Evolutionary conservation across 2,329 filamentous ascomycete genomes (phyloP).

Genomic region (Fusarium sp.): DNA sequence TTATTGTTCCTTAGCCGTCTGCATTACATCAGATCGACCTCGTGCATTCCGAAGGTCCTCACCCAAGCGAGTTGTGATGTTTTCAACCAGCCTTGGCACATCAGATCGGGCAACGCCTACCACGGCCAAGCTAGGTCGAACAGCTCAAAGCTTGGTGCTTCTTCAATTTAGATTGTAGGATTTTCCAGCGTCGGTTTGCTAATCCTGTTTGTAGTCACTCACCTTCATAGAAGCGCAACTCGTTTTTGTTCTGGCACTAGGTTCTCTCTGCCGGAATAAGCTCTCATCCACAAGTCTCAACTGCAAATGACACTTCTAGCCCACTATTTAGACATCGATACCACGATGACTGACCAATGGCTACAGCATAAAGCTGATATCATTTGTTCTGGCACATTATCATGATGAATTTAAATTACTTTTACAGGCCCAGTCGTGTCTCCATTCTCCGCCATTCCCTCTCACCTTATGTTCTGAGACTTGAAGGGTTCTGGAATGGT

Average conservation of each 20-base stretch:
- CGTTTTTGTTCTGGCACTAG: neutral
- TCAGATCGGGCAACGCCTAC: too few species aligned
- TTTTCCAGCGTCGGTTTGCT: neutral
- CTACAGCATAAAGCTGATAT: too few species aligned
- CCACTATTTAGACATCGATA: too few species aligned
- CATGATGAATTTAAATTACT: neutral
- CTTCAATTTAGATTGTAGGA: rapidly evolving
- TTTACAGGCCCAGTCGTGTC: neutral
- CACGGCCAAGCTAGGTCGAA: rapidly evolving
- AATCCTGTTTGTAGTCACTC: rapidly evolving
- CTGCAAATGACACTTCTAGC: too few species aligned
- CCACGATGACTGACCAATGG: too few species aligned
- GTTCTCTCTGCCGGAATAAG: too few species aligned
- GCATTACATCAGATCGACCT: too few species aligned
- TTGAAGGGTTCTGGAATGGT: neutral
- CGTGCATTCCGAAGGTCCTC: rapidly evolving
- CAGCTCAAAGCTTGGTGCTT: neutral
- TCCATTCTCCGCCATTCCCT: too few species aligned
- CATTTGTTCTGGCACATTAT: too few species aligned
- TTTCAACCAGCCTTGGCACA: rapidly evolving
- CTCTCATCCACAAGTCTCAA: too few species aligned
- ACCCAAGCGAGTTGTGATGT: rapidly evolving
- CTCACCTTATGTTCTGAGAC: neutral
- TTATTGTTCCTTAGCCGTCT: neutral
- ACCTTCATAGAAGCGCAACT: neutral